phyloP scores from a whole-genome alignment of 495 filamentous ascomycete genomes.

The Penicillium paxilli region DNA sequence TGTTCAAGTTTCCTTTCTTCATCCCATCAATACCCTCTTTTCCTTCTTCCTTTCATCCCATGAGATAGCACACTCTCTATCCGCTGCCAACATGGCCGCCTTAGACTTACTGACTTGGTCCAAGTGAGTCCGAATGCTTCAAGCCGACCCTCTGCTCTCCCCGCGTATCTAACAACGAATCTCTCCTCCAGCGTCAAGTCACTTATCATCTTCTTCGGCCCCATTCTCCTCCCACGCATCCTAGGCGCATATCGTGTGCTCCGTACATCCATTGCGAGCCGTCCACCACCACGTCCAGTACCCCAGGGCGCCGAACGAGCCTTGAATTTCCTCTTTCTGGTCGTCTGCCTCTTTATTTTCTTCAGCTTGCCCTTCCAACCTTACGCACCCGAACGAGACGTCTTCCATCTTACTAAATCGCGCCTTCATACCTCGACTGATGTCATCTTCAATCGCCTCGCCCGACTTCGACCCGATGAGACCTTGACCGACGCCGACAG shows the following conservation, averaged over 20 bases:
- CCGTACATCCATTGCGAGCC: slow-evolving; percentile 55
- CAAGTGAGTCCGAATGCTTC: slow-evolving; percentile 32
- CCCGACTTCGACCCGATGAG: slow-evolving; percentile 53
- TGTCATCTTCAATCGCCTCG: slow-evolving; percentile 80
- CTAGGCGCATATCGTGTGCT: slow-evolving; percentile 68
- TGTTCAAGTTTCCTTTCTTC: background rate
- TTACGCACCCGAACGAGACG: slow-evolving; percentile 58
- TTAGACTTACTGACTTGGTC: slow-evolving; percentile 23
- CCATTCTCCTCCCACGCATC: slow-evolving; percentile 74
- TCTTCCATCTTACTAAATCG: slow-evolving; percentile 76
- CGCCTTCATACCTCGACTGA: slow-evolving; percentile 83
- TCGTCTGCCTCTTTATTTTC: slow-evolving; percentile 56
- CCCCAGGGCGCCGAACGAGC: slow-evolving; percentile 45
- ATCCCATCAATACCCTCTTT: background rate
- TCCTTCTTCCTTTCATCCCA: background rate
- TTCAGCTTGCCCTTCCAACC: slow-evolving; percentile 72
- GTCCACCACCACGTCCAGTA: slow-evolving; percentile 54
- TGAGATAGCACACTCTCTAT: background rate
- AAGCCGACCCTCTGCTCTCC: background rate
- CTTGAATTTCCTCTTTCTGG: slow-evolving; percentile 61
- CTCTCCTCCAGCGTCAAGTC: slow-evolving; percentile 63
- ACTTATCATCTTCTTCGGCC: slow-evolving; percentile 80
- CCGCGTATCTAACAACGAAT: slow-evolving; percentile 10
- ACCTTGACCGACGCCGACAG: slow-evolving; percentile 61
- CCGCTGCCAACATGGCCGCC: background rate